These are phyloP conservation scores for Diaporthe vexans DNA, from an alignment of 2,329 filamentous ascomycete genomes.

Conservation along the genomic window DNA sequence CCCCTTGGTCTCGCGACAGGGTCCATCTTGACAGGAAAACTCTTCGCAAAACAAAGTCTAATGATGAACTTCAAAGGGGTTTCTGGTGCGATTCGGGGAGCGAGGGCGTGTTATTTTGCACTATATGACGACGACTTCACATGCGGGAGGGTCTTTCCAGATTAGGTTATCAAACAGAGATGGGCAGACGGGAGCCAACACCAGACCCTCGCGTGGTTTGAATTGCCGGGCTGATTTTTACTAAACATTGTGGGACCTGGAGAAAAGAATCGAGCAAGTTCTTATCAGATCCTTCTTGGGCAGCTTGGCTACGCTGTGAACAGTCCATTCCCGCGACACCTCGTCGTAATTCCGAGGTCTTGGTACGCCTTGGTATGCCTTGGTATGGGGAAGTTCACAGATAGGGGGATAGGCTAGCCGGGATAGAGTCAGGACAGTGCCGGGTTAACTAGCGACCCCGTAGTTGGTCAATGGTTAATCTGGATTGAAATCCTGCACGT, in stretches of 20 bases:
- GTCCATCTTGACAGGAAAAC: constrained; percentile 42
- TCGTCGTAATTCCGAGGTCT: constrained; percentile 1
- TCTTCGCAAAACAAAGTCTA: background rate
- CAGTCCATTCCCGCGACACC: background rate
- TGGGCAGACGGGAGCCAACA: background rate
- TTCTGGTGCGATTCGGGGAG: background rate
- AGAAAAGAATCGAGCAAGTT: background rate
- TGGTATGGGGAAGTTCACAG: background rate
- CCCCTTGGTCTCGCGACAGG: constrained; percentile 30
- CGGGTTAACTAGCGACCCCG: background rate
- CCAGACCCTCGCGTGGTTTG: background rate
- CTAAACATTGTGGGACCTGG: background rate
- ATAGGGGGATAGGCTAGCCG: background rate
- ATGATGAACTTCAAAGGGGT: no score
- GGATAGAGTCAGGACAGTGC: background rate
- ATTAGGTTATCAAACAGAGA: background rate
- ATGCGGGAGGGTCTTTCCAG: background rate
- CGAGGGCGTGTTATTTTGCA: background rate
- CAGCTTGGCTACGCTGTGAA: background rate
- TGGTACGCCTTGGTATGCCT: background rate
- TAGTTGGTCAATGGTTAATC: background rate
- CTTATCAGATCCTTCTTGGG: background rate
- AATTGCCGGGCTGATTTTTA: background rate
- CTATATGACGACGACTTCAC: constrained; percentile 19
- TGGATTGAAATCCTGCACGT: background rate